Evolutionary conservation across 306 rosid genomes (phyloP), one percentile per base, ranked within the genome.

Genomic region (Sicyos edulis): DNA sequence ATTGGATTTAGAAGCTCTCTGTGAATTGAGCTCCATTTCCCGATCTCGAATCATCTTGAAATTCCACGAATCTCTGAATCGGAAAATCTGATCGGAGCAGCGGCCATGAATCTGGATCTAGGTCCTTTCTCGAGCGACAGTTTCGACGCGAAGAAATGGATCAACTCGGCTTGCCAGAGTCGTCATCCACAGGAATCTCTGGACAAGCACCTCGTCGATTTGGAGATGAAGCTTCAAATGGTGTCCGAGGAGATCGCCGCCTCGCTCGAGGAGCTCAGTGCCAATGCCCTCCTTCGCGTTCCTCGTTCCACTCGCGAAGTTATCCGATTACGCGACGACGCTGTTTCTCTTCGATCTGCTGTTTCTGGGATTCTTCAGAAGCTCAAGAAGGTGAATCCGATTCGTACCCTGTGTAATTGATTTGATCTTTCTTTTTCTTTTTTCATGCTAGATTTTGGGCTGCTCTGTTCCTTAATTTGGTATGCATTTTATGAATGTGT

Each of bases 161-260:
- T 95, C 64, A 95, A 91, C 84, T 84, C 97, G 16, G 97, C 91
- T 47, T 80, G 86, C 75, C 96, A 91, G 88, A 79, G 65, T 76
- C 99, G 99, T 17, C 98, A 90, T 72, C 88, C 92, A 1, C 91
- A 91, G 81, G 96, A 89, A 7, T 78, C 96, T 1, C 70, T 95
- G 69, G 99, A 91, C 65, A 89, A 95, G 24, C 95, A 95, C 78
- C 79, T 89, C 11, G 88, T 85, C 52, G 99, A 95, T 85, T 71
- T 89, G 76, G 99, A 95, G 70, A 89, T 91, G 97, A 95, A 86
- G 83, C 95, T 95, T 73, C 99, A 95, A 82, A 91, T 95, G 95
- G 79, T 82, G 12, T 95, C 96, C 24, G 97, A 95, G 77, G 95
- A 95, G 86, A 91, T 95, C 79, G 87, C 91, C 26, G 92, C 96